Evolutionary conservation across 148 eudicot species (phyloP).

Genomic region (Selenicereus undatus): DNA sequence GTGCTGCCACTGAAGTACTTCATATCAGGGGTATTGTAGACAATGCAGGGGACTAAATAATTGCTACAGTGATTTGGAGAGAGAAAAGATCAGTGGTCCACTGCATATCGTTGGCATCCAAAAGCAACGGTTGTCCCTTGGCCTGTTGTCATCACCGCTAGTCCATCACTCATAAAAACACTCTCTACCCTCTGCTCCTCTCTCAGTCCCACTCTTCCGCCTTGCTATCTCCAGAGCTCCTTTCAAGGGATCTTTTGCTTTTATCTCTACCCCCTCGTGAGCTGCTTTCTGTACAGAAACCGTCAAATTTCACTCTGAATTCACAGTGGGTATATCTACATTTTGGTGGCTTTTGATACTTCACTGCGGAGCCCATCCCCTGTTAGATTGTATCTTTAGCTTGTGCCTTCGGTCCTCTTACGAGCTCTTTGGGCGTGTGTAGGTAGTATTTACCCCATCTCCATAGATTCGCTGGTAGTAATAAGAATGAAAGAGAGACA

Average conservation of each 20-base stretch:
- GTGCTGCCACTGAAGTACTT: slow-evolving; percentile 14
- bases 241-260: slow-evolving; percentile 33
- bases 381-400: slow-evolving; percentile 28
- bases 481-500: slow-evolving; percentile 13
- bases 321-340: slow-evolving; percentile 17
- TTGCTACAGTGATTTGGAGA: slow-evolving; percentile 24
- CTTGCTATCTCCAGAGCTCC: slow-evolving; percentile 36
- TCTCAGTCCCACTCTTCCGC: slow-evolving; percentile 29
- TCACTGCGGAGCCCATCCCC: slow-evolving; percentile 28
- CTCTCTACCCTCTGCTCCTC: slow-evolving; percentile 13
- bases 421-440: neutral
- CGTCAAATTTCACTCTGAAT: slow-evolving; percentile 18
- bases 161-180: slow-evolving; percentile 35
- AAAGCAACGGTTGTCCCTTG: slow-evolving; percentile 42
- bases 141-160: slow-evolving; percentile 38
- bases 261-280: slow-evolving; percentile 35
- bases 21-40: slow-evolving; percentile 30
- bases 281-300: slow-evolving; percentile 23
- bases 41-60: slow-evolving; percentile 27
- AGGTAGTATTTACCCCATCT: slow-evolving; percentile 1
- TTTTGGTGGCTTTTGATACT: slow-evolving; percentile 32
- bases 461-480: slow-evolving; percentile 5
- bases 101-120: slow-evolving; percentile 29
- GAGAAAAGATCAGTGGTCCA: slow-evolving; percentile 44
- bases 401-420: slow-evolving; percentile 24